A percentile compares a stretch with the other conserved stretches of the same genome.
Evolutionary conservation across 208 protist species (phyloP).

Genomic region (Trypanosoma congolense): DNA sequence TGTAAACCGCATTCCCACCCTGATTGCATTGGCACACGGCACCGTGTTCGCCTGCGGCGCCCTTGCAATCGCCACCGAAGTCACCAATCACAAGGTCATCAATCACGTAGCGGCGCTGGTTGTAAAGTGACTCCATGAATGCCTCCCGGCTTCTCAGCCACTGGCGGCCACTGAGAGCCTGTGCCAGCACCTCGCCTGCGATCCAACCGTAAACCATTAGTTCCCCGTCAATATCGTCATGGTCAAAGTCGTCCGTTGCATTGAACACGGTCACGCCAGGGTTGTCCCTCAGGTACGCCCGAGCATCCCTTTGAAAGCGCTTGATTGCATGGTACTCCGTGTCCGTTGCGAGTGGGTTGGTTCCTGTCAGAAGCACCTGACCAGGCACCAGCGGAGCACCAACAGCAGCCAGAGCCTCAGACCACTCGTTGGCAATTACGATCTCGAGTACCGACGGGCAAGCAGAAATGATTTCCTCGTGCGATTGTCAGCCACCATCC

Average conservation of each 20-base stretch:
- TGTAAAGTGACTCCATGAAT: slow-evolving; percentile 23
- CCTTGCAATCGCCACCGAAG: slow-evolving; percentile 19
- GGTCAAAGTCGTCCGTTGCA: not conserved
- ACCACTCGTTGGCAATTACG: not conserved
- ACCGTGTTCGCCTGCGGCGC: not conserved
- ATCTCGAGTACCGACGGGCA: not conserved
- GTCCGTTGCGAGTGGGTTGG: slow-evolving; percentile 1
- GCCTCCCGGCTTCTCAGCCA: slow-evolving; percentile 3
- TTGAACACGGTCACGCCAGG: not conserved
- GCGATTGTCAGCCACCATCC: not conserved
- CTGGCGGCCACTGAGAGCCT: slow-evolving; percentile 14
- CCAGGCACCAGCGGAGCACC: not conserved
- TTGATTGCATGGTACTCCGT: not conserved
- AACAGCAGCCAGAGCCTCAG: not conserved
- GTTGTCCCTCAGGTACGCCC: not conserved
- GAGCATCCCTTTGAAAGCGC: not conserved
- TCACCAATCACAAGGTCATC: slow-evolving; percentile 24
- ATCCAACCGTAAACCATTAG: slow-evolving; percentile 48
- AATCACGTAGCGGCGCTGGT: slow-evolving; percentile 20
- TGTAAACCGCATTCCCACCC: slow-evolving; percentile 17
- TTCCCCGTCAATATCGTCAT: slow-evolving; percentile 17
- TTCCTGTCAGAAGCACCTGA: not conserved
- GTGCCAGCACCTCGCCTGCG: slow-evolving; percentile 21
- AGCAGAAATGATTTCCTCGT: not conserved
- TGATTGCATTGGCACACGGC: slow-evolving; percentile 22